phyloP scores from a whole-genome alignment of 2,329 filamentous ascomycete genomes.

The Penicillium sp. region DNA sequence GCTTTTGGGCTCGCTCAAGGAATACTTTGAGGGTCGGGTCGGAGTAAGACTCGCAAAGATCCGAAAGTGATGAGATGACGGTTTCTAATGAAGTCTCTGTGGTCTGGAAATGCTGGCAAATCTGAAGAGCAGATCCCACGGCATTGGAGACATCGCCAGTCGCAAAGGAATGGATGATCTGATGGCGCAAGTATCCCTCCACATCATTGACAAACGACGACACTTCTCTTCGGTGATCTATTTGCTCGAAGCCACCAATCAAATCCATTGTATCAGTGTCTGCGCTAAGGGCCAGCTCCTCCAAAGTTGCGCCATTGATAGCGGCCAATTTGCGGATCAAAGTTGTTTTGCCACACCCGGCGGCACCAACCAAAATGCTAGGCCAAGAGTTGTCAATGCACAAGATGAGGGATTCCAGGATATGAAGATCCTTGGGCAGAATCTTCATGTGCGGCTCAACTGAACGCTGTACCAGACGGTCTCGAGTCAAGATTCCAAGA shows the following conservation, averaged over 20 bases:
- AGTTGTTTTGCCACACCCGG: conserved; percentile 83
- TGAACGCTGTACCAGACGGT: conserved; percentile 44
- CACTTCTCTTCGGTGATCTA: conserved; percentile 74
- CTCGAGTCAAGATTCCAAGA: conserved; percentile 66
- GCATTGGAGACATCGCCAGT: conserved; percentile 21
- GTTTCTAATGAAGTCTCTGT: conserved; percentile 30
- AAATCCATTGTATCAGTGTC: conserved; percentile 97
- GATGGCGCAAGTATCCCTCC: conserved; percentile 51
- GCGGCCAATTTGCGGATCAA: conserved; percentile 80
- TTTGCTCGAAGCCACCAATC: conserved; percentile 94
- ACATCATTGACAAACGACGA: conserved; percentile 60
- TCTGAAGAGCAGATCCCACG: conserved; percentile 28
- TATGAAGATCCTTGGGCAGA: conserved; percentile 54
- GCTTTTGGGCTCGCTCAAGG: conserved; percentile 50
- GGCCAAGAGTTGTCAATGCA: conserved; percentile 86
- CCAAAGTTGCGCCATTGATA: conserved; percentile 69
- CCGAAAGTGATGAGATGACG: conserved; percentile 32
- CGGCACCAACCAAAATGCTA: conserved; percentile 80
- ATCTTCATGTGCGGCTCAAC: conserved; percentile 35
- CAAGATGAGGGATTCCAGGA: conserved; percentile 82
- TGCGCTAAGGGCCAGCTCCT: conserved; percentile 85
- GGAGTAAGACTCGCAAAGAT: conserved; percentile 43
- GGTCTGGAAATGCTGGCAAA: conserved; percentile 34
- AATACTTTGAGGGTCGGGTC: conserved; percentile 50
- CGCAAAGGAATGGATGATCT: conserved; percentile 33